Evolutionary conservation across 306 rosid genomes (phyloP).

Genomic region (Hippophae rhamnoides): DNA sequence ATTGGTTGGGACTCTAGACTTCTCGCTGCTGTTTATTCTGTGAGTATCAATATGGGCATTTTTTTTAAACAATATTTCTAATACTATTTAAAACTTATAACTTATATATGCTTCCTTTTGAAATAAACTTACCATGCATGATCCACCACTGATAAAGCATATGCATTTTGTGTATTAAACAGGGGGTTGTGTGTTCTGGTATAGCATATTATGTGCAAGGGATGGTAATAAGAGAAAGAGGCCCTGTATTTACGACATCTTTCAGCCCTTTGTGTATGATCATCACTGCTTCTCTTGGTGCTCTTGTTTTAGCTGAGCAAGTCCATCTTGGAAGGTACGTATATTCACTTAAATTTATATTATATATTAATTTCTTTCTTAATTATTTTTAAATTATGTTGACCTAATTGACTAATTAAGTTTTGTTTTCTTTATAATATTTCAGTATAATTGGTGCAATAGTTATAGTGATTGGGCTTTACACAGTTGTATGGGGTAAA

Average conservation of each 20-base stretch:
- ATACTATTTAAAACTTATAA: background rate
- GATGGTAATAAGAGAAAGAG: slow-evolving; percentile 64
- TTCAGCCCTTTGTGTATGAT: slow-evolving; percentile 94
- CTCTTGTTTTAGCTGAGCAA: slow-evolving; percentile 62
- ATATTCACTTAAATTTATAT: background rate
- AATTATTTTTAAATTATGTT: background rate
- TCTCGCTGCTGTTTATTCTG: slow-evolving; percentile 89
- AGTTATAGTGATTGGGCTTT: slow-evolving; percentile 59
- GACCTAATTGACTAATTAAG: background rate
- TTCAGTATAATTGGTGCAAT: slow-evolving; percentile 51
- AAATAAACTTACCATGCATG: too few relatives aligned
- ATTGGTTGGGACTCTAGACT: slow-evolving; percentile 97
- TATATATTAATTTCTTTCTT: background rate
- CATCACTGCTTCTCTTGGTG: slow-evolving; percentile 76
- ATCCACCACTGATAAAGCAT: too few relatives aligned
- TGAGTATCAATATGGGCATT: slow-evolving; percentile 24
- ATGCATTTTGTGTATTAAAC: background rate
- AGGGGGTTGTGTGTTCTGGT: slow-evolving; percentile 94
- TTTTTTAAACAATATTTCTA: too few relatives aligned
- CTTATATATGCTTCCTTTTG: background rate
- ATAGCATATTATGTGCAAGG: slow-evolving; percentile 92
- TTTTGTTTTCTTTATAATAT: background rate
- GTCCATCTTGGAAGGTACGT: slow-evolving; percentile 78
- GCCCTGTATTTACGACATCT: slow-evolving; percentile 90
- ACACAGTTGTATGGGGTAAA: slow-evolving; percentile 81